Base-by-base conservation (phyloP, 2,329 filamentous ascomycete species). In the Clonostachys chloroleuca region DNA sequence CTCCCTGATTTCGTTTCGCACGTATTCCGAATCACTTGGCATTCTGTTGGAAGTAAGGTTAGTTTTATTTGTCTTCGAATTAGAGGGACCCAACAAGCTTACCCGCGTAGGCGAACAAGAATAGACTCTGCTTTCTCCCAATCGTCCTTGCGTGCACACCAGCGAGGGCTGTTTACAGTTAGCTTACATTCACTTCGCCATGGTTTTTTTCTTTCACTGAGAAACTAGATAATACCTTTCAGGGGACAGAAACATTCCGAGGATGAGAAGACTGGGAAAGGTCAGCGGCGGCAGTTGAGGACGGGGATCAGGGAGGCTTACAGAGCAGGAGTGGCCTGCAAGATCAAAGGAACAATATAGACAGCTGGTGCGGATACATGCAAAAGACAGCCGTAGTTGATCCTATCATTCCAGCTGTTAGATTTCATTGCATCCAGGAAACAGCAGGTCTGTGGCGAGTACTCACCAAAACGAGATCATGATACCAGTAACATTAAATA, bases 91-190 rank as follows among this genome's bases (percentile, higher is more conserved):
- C 24, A 30, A 10, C 24, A 30, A 30, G 24, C 58, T 53, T 52
- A 69, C 66, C 59, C 56, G 49, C 67, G 58, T 39, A 89, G 70
- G 36, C 63, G 69, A 17, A 76, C 70, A 7, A 89, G 72, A 16
- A 81, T 75, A 0, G 49, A 50, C 4, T 74, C 77, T 2, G 84
- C 80, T 39, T 78, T 70, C 50, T 88, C 84, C 83, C 83, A 87
- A 52, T 83, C 75, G 55, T 87, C 83, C 55, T 81, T 74, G 54
- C 81, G 80, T 20, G 84, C 85, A 20, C 85, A 75, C 78, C 80
- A 88, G 53, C 85, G 76, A 13, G 84, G 84, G 7, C 81, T 85
- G 50, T 18, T n/a, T 13, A 34, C 24, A 6, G 5, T 14, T 34
- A n/a, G 14, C 12, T 36, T 6, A 6, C 12, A n/a, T 13, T 33